phyloP scores from a whole-genome alignment of 2,329 filamentous ascomycete genomes.

The Epichloe scottii region DNA sequence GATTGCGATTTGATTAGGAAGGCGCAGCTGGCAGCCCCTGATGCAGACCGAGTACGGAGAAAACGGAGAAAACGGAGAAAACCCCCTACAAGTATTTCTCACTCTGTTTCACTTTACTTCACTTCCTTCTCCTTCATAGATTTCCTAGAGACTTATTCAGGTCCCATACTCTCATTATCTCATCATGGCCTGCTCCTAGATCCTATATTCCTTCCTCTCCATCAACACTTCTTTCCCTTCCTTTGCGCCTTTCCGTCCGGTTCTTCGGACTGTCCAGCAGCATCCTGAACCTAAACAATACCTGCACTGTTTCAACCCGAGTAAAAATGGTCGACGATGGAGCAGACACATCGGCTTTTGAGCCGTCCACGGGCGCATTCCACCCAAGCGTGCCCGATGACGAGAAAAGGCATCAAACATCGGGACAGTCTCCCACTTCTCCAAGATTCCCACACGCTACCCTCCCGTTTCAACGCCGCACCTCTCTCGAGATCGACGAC shows the following conservation, averaged over 20 bases:
- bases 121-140: not conserved
- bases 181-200: not conserved
- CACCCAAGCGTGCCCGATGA: not conserved
- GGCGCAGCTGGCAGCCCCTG: not conserved
- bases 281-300: not conserved
- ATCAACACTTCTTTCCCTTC: not conserved
- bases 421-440: not conserved
- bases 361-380: not conserved
- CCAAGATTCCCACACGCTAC: not conserved
- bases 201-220: not conserved
- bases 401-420: not conserved
- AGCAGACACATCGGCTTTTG: not conserved
- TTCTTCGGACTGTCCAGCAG: conserved; percentile 12
- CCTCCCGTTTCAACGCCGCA: conserved; percentile 14
- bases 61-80: too few species aligned
- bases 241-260: too few species aligned
- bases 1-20: not conserved
- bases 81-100: not conserved
- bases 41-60: too few species aligned
- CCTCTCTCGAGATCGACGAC: conserved; percentile 40
- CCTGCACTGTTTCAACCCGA: not conserved
- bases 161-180: not conserved
- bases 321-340: conserved; percentile 1
- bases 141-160: not conserved
- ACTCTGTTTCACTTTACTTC: too few species aligned